Evolutionary conservation across 2,329 filamentous ascomycete genomes (phyloP), one percentile per base, ranked within the genome.

Genomic region (Aspergillus candidus): DNA sequence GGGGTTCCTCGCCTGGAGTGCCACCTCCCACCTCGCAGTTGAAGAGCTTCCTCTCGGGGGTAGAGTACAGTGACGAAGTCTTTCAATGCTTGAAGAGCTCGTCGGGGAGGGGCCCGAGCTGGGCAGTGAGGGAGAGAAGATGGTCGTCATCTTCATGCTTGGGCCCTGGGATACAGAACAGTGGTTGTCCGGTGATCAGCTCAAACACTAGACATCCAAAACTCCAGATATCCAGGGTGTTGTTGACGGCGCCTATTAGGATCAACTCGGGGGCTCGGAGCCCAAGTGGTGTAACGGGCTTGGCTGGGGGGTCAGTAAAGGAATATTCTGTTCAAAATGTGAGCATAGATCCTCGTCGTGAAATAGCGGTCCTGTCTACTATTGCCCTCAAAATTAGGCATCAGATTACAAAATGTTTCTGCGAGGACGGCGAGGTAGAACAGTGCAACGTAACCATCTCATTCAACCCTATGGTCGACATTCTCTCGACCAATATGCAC

Each of bases 121-220:
- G 36, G 40, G 54, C 46, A 35, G 55, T 56, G 11, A 62, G 47
- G 41, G 55, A 55, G 41, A 54, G 47, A 46, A 63, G 47, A 51
- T 61, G 56, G 38, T 61, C 54, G 41, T 62, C 58, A 46, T 63
- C 55, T 54, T 49, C 41, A 47, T 46, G 32, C 51, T 57, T 40
- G 37, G 43, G 51, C n/a, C 35, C 49, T 44, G 45, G 56, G 35
- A 56, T 49, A 49, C 38, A 56, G 45, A 51, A 53, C 32, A 55
- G 49, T 42, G 41, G 58, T 45, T 27, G 47, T 40, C 61, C 55
- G 11, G 59, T 60, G 27, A 64, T 46, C 30, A 63, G 50, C 48
- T 63, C 61, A 45, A 58, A 63, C 27, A 63, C 15, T n/a, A 64
- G 49, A 36, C 60, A 65, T 46, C 50, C 48, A 32, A 64, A 60